Percentiles rank a stretch among this genome's conserved stretches.
These are phyloP conservation scores for Aspergillus clavatus DNA, from an alignment of 2,329 filamentous ascomycete species.

Conservation along the genomic window DNA sequence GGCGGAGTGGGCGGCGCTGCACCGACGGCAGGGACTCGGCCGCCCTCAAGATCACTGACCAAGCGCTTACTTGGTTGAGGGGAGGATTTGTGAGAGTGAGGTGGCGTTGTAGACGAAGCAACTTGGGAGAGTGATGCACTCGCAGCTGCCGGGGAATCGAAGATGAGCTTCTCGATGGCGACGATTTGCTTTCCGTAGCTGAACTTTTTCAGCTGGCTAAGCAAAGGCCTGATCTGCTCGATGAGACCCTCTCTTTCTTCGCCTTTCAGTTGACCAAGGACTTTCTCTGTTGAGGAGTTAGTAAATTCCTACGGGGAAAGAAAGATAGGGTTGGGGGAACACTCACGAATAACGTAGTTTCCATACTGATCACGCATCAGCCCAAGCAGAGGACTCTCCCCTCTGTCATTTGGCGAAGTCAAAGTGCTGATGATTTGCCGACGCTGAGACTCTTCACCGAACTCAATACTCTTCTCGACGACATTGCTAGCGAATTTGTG, in stretches of 20 bases:
- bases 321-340: neutral
- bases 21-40: slow-evolving; percentile 47
- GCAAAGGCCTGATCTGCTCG: slow-evolving; percentile 59
- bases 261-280: slow-evolving; percentile 61
- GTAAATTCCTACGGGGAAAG: slow-evolving; percentile 14
- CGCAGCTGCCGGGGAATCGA: slow-evolving; percentile 26
- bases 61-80: slow-evolving; percentile 33
- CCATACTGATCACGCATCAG: slow-evolving; percentile 89
- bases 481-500: slow-evolving; percentile 98
- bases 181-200: slow-evolving; percentile 63
- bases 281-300: slow-evolving; percentile 62
- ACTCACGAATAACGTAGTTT: slow-evolving; percentile 95
- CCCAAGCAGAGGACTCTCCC: slow-evolving; percentile 64
- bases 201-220: slow-evolving; percentile 59
- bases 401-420: slow-evolving; percentile 56
- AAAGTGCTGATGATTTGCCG: slow-evolving; percentile 63
- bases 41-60: slow-evolving; percentile 34
- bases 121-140: slow-evolving; percentile 25
- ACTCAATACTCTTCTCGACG: slow-evolving; percentile 83
- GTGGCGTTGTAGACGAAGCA: slow-evolving; percentile 35
- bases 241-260: slow-evolving; percentile 57
- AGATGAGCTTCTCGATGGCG: slow-evolving; percentile 57
- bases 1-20: slow-evolving; percentile 61
- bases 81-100: slow-evolving; percentile 38
- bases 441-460: slow-evolving; percentile 65